Percentiles rank a stretch among this genome's conserved stretches.
These are phyloP conservation scores for Breviolum minutum DNA, from an alignment of 73 alveolate species.

Conservation along the genomic window DNA sequence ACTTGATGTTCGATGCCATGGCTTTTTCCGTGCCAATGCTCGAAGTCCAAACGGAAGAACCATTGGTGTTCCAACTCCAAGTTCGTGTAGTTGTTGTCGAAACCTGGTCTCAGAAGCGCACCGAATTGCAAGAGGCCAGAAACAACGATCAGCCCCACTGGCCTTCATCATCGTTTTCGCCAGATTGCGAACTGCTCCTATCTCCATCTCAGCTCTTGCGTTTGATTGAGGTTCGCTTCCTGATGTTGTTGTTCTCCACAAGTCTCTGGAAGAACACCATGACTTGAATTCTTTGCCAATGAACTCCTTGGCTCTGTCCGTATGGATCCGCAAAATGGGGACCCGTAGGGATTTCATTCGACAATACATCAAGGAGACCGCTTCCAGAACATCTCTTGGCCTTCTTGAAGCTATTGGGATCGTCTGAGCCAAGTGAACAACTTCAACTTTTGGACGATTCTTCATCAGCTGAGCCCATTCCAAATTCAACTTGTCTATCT, in stretches of 20 bases:
- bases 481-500: background rate
- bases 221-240: background rate
- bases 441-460: background rate
- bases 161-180: background rate
- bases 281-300: background rate
- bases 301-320: too few species aligned
- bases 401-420: background rate
- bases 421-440: background rate
- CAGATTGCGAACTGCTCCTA: background rate
- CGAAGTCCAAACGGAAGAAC: background rate
- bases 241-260: background rate
- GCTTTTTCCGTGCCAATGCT: background rate
- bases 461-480: background rate
- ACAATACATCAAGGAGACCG: background rate
- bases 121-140: background rate
- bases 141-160: background rate
- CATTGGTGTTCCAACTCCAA: background rate
- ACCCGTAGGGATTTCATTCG: background rate
- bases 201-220: background rate
- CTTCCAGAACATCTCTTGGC: background rate
- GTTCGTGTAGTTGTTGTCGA: background rate
- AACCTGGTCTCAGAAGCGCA: background rate
- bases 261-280: background rate
- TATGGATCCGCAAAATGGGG: background rate
- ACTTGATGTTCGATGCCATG: background rate